Conservation (phyloP, 2,329 filamentous ascomycete species). For the Claviceps maximensis region DNA sequence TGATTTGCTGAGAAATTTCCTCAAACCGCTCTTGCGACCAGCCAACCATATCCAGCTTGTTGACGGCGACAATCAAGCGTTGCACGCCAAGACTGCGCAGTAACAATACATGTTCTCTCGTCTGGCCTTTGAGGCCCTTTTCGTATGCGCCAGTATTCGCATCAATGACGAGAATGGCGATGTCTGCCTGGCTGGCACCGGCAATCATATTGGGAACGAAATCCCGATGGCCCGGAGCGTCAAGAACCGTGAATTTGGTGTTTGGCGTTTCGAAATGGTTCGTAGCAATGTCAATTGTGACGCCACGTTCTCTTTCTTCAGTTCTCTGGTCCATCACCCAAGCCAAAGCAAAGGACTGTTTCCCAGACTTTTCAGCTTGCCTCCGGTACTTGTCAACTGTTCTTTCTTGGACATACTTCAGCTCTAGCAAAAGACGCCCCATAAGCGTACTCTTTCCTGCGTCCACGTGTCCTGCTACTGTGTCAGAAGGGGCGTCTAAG, state of each 20-base stretch:
- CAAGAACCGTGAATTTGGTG: conserved; percentile 83
- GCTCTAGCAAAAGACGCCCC: conserved; percentile 82
- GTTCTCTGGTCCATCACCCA: conserved; percentile 92
- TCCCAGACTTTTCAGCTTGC: conserved; percentile 84
- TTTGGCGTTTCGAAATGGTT: conserved; percentile 86
- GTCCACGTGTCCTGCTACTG: conserved; percentile 68
- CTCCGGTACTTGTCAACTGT: conserved; percentile 79
- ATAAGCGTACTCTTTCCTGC: conserved; percentile 96
- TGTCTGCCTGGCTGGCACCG: conserved; percentile 88
- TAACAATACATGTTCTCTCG: conserved; percentile 81
- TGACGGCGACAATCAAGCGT: conserved; percentile 77
- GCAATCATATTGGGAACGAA: conserved; percentile 99
- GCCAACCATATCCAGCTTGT: conserved; percentile 79
- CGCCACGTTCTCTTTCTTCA: conserved; percentile 78
- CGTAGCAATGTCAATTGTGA: conserved; percentile 93
- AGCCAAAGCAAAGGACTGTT: conserved; percentile 88
- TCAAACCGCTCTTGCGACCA: conserved; percentile 79
- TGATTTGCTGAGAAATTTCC: conserved; percentile 73
- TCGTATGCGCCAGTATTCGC: conserved; percentile 85
- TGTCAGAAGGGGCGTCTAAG: not conserved
- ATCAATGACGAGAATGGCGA: conserved; percentile 89
- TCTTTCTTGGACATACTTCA: conserved; percentile 76
- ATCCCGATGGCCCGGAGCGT: conserved; percentile 87
- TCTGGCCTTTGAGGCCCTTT: conserved; percentile 84
- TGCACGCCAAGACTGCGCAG: conserved; percentile 85